Evolutionary conservation across 768 basidiomycete species (phyloP).

Genomic region (Boletus reticuloceps): DNA sequence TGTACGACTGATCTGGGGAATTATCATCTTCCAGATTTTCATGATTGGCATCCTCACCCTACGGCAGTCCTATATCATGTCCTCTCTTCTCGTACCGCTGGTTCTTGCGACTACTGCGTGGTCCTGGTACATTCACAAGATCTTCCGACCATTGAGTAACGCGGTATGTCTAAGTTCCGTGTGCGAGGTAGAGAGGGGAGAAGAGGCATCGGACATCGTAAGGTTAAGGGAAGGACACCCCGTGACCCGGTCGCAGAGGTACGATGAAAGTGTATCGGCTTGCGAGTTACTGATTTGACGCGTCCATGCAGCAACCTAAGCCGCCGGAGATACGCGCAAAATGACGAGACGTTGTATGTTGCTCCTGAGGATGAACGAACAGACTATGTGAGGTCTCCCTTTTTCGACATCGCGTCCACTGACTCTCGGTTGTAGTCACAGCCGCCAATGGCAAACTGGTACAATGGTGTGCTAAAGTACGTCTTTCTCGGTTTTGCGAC

Average conservation of each 20-base stretch:
- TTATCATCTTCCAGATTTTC: conserved; percentile 91
- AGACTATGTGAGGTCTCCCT: conserved; percentile 62
- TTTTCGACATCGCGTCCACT: not conserved
- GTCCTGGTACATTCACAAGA: conserved; percentile 73
- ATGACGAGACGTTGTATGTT: conserved; percentile 93
- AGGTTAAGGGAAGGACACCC: conserved; percentile 78
- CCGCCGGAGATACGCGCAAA: conserved; percentile 84
- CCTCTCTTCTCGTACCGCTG: conserved; percentile 70
- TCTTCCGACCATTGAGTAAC: conserved; percentile 70
- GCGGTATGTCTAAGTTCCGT: conserved; percentile 85
- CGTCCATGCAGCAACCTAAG: conserved; percentile 66
- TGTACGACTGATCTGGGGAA: conserved; percentile 86
- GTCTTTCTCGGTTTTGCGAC: conserved; percentile 6
- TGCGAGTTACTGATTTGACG: not conserved
- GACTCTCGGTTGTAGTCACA: conserved; percentile 60
- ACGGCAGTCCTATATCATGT: conserved; percentile 53
- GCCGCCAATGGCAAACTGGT: conserved; percentile 96
- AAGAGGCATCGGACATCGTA: conserved; percentile 76
- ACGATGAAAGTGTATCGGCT: not conserved
- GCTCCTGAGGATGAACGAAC: conserved; percentile 93
- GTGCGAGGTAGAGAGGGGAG: conserved; percentile 86
- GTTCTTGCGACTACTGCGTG: conserved; percentile 72
- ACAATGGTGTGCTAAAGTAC: conserved; percentile 88
- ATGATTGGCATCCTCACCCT: conserved; percentile 95
- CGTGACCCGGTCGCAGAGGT: conserved; percentile 90